phyloP scores from a whole-genome alignment of 2,329 filamentous ascomycete species.

The Polychaeton citri region DNA sequence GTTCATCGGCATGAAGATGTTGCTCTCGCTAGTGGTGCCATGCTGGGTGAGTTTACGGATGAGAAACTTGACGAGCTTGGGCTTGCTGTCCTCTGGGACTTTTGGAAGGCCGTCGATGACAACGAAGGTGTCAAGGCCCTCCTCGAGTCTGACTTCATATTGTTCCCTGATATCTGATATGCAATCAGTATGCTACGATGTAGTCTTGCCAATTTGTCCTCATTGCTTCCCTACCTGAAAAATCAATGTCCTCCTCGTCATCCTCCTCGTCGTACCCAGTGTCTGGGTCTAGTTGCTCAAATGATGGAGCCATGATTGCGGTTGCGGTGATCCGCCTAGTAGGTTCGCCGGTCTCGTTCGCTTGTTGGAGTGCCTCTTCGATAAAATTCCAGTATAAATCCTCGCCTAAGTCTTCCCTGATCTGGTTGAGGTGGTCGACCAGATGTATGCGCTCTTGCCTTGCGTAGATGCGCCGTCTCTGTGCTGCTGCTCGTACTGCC shows the following conservation, averaged over 20 bases:
- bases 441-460: too few species aligned
- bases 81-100: conserved; percentile 79
- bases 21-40: conserved; percentile 73
- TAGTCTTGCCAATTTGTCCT: too few species aligned
- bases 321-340: too few species aligned
- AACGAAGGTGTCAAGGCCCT: conserved; percentile 91
- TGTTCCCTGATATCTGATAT: conserved; percentile 82
- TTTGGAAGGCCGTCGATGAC: conserved; percentile 87
- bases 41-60: conserved; percentile 81
- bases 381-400: too few species aligned
- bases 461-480: background rate
- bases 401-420: too few species aligned
- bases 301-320: conserved; percentile 75
- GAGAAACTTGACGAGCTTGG: conserved; percentile 92
- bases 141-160: conserved; percentile 90
- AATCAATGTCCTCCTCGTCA: conserved; percentile 87
- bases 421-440: too few species aligned
- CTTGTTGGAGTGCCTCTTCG: too few species aligned
- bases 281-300: conserved; percentile 76
- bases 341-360: too few species aligned
- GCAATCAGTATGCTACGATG: too few species aligned
- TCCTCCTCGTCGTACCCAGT: conserved; percentile 77
- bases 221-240: conserved; percentile 45
- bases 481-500: background rate
- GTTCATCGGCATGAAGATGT: conserved; percentile 85